A percentile compares a stretch with the other conserved stretches of the same genome.
Evolutionary conservation across 116 monocot genomes (phyloP).

Genomic region (Dioscorea cayenensis): DNA sequence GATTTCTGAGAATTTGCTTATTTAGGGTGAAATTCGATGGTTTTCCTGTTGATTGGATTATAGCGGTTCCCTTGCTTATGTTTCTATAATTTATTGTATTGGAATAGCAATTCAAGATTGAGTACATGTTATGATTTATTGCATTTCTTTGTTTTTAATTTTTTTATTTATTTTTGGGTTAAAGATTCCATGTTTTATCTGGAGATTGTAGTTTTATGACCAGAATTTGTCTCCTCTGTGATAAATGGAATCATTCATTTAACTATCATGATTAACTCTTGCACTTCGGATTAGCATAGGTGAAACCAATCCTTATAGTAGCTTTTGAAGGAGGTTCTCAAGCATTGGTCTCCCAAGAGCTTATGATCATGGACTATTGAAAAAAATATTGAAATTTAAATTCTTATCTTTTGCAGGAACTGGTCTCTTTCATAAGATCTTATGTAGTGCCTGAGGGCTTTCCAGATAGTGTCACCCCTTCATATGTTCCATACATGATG

Average conservation of each 20-base stretch:
- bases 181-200: too few relatives aligned
- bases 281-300: too few relatives aligned
- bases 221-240: too few relatives aligned
- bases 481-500: slow-evolving; percentile 97
- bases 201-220: too few relatives aligned
- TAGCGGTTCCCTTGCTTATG: background rate
- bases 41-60: background rate
- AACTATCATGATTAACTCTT: too few relatives aligned
- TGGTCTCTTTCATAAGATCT: slow-evolving; percentile 83
- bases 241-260: too few relatives aligned
- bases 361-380: background rate
- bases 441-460: slow-evolving; percentile 98
- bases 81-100: background rate
- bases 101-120: too few relatives aligned
- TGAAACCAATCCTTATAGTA: too few relatives aligned
- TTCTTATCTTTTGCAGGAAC: slow-evolving; percentile 45
- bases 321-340: too few relatives aligned
- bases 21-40: background rate
- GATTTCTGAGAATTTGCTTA: background rate
- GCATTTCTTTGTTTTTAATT: too few relatives aligned
- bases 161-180: too few relatives aligned
- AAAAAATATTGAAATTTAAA: background rate
- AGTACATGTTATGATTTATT: too few relatives aligned
- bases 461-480: slow-evolving; percentile 96
- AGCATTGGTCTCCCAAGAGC: background rate